Base-by-base conservation (phyloP, 176 grass and related monocot genomes). In the Avena insularis region DNA sequence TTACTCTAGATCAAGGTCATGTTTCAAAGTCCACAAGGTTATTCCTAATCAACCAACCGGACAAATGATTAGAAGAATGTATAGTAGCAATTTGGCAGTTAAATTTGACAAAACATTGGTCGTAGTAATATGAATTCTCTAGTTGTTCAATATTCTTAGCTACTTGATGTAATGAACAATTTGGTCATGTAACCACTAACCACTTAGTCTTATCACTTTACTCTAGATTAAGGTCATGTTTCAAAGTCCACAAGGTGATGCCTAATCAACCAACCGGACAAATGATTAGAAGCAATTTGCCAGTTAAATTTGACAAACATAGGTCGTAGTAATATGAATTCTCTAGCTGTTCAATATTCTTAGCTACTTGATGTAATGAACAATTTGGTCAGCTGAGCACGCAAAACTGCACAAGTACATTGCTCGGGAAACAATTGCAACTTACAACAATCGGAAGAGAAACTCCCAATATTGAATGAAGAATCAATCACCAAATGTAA, bases 321-420 rank as follows among this genome's bases (percentile, higher is more conserved):
- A 21, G 59, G 14, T 84, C 80, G 46, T 70, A 19, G 46, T 70
- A 19, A 19, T 50, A 51, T 49, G 50, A 57, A 29, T 68, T 40
- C 5, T 61, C 38, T 67, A 67, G 78, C 16, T 86, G 78, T 51
- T 82, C 25, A 71, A 61, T 77, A 69, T 55, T 60, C 73, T 40
- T 43, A 19, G 62, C 36, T 77, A 49, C 68, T 40, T 62, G 27
- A 20, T 27, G 16, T 31, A 58, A 45, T 60, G 70, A 71, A 63
- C 71, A 85, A 62, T 77, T 84, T 84, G 70, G 62, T 88, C 86
- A 88, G 69, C 36, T 64, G 68, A 87, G 29, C 29, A 85, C 77
- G 54, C 78, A 91, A 88, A 88, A 91, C 77, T 82, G 86, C 86
- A 88, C 90, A 88, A 85, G 54, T 88, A 85, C 90, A 88, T 91